These are phyloP conservation scores for Calamus simplicifolius DNA, from an alignment of 176 grass and related monocot species.

Conservation along the genomic window DNA sequence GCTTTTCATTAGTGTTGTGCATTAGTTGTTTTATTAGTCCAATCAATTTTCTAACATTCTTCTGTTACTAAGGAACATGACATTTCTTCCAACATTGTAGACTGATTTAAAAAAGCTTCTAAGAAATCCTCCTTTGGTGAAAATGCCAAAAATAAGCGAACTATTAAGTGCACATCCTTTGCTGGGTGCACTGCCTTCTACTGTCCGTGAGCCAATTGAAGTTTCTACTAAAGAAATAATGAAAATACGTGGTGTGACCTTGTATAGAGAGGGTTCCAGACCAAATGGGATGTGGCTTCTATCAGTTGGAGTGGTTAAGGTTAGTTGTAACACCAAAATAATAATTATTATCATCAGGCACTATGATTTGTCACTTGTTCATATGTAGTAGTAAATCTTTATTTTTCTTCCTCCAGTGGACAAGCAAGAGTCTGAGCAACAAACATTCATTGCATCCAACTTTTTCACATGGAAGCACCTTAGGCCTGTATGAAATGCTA, in stretches of 20 bases:
- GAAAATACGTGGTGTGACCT: constrained; percentile 37
- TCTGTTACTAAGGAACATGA: not conserved
- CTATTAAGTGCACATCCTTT: constrained; percentile 72
- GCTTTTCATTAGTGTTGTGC: not conserved
- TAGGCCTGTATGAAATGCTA: constrained; percentile 85
- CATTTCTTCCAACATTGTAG: constrained; percentile 34
- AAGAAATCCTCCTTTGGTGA: constrained; percentile 84
- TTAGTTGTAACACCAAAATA: constrained; percentile 13
- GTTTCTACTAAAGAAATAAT: constrained; percentile 61
- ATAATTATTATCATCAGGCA: too few species aligned
- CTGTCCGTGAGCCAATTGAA: constrained; percentile 39
- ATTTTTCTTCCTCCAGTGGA: constrained; percentile 46
- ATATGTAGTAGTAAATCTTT: not conserved
- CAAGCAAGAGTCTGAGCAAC: constrained; percentile 50
- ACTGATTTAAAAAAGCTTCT: constrained; percentile 79
- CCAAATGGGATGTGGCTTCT: constrained; percentile 76
- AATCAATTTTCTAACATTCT: not conserved
- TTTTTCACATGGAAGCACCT: constrained; percentile 77
- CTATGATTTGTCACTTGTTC: too few species aligned
- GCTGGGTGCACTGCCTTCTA: constrained; percentile 58
- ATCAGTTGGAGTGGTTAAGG: constrained; percentile 78
- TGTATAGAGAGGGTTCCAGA: constrained; percentile 75
- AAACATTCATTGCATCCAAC: constrained; percentile 78
- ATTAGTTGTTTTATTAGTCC: too few species aligned
- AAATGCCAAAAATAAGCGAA: constrained; percentile 82